These are phyloP conservation scores for Starmerella scarabaei DNA, from an alignment of 805 yeast genomes.

Conservation along the genomic window DNA sequence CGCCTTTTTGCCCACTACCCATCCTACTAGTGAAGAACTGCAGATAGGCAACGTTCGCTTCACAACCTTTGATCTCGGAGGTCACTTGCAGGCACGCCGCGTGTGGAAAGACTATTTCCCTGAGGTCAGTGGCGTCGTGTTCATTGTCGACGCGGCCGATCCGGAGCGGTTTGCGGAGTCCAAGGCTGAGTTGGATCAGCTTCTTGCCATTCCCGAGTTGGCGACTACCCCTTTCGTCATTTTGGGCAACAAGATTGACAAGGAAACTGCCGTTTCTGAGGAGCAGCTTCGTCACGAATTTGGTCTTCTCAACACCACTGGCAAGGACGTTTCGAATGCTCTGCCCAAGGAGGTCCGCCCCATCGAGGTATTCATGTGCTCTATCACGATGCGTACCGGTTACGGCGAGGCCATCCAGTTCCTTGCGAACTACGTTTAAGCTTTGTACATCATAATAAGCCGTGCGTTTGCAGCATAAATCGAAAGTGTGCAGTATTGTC, in stretches of 20 bases:
- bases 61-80: constrained; percentile 97
- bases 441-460: not conserved
- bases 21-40: constrained; percentile 94
- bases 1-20: constrained; percentile 93
- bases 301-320: constrained; percentile 80
- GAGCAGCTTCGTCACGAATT: constrained; percentile 83
- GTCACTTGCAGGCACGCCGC: constrained; percentile 97
- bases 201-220: constrained; percentile 86
- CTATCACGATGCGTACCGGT: constrained; percentile 97
- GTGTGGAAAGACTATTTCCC: constrained; percentile 99
- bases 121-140: constrained; percentile 95
- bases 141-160: constrained; percentile 93
- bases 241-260: constrained; percentile 93
- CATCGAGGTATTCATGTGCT: constrained; percentile 91
- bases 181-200: constrained; percentile 84
- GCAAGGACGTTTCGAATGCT: constrained; percentile 61
- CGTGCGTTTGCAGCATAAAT: not conserved
- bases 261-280: constrained; percentile 87
- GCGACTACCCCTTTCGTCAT: constrained; percentile 79
- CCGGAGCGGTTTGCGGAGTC: constrained; percentile 91
- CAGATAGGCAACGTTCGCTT: constrained; percentile 93
- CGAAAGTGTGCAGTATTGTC: not conserved
- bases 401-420: constrained; percentile 97
- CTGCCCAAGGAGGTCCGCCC: constrained; percentile 64
- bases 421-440: constrained; percentile 85